Evolutionary conservation across 139 green algal species (phyloP), one percentile per base, ranked within the genome.

Genomic region (Chlorella sp.): DNA sequence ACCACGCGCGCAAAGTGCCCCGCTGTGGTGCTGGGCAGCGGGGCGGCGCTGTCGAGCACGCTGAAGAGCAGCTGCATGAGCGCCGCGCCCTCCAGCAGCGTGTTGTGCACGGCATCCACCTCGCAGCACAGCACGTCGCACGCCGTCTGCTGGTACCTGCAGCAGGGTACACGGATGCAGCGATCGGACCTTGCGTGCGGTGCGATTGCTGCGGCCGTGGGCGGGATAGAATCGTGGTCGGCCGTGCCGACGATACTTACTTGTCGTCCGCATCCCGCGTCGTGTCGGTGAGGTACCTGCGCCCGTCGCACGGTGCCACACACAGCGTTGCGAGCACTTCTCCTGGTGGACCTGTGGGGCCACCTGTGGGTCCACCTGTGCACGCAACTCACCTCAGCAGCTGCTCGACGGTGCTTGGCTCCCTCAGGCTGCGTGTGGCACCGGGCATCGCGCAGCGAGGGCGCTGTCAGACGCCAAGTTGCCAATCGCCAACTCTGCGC

Each of bases 61-160:
- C 74, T 85, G 73, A 98, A 97, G 5, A 98, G 87, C 55, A 85
- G 72, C 14, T 78, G 72, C 79, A 98, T 87, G 62, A 96, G 77
- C 2, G 82, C 82, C 55, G 83, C 77, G 31, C 93, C 80, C 33
- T 92, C 89, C 35, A 97, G 72, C 59, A 98, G 76, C 31, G 91
- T 94, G 68, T 88, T 93, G 73, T 95, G 94, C 10, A 98, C 89
- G 32, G 85, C 86, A 71, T 98, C 95, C 67, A 98, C 90, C 72
- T 99, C 94, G 76, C 94, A 98, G 81, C 91, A 97, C 50, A 98
- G 92, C 49, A 98, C 86, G 76, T 99, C 95, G 78, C 95, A 99
- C 1, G 95, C 87, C 0, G 92, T 88, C 75, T 95, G 98, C 23
- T 95, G 89, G 81, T 97, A 97, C 80, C 82, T 91, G 84, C 20